Evolutionary conservation across 2,329 filamentous ascomycete species (phyloP).

Genomic region (Tolypocladium nubicola): DNA sequence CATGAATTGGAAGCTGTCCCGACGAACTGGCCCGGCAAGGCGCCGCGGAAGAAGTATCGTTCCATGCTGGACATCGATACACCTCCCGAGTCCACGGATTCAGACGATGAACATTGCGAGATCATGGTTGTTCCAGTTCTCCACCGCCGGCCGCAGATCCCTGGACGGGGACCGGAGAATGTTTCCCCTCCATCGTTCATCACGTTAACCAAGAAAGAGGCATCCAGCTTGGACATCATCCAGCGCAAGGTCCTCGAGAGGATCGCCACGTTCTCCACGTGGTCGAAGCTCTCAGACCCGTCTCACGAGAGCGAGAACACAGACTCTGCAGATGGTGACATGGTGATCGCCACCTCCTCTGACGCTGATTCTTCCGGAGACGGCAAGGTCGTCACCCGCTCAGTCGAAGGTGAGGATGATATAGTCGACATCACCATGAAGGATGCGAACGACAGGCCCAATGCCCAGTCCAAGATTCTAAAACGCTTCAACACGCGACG

Average conservation of each 20-base stretch:
- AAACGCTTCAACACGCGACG: slow-evolving; percentile 38
- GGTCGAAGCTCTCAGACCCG: slow-evolving; percentile 46
- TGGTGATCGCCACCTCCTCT: slow-evolving; percentile 53
- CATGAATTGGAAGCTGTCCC: slow-evolving; percentile 70
- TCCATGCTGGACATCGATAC: slow-evolving; percentile 40
- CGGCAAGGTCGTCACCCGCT: slow-evolving; percentile 62
- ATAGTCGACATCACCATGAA: slow-evolving; percentile 86
- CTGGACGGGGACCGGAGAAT: slow-evolving; percentile 18
- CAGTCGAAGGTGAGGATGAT: slow-evolving; percentile 80
- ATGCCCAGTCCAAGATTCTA: slow-evolving; percentile 23
- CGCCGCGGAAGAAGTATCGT: slow-evolving; percentile 31
- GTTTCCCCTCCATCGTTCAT: slow-evolving; percentile 56
- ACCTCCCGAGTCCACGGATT: slow-evolving; percentile 33
- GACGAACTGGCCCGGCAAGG: slow-evolving; percentile 61
- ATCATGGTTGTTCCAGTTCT: slow-evolving; percentile 61
- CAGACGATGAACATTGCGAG: slow-evolving; percentile 53
- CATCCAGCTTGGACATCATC: slow-evolving; percentile 56
- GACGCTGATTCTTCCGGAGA: slow-evolving; percentile 58
- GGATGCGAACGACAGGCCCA: slow-evolving; percentile 33
- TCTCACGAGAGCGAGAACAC: slow-evolving; percentile 31
- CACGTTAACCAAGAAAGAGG: slow-evolving; percentile 63
- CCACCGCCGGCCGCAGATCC: slow-evolving; percentile 38
- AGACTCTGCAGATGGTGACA: slow-evolving; percentile 54
- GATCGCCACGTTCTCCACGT: slow-evolving; percentile 66
- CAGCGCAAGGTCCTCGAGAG: slow-evolving; percentile 70